Conservation (phyloP, 1,284 basidiomycete genomes). For the Earliella scabrosa region DNA sequence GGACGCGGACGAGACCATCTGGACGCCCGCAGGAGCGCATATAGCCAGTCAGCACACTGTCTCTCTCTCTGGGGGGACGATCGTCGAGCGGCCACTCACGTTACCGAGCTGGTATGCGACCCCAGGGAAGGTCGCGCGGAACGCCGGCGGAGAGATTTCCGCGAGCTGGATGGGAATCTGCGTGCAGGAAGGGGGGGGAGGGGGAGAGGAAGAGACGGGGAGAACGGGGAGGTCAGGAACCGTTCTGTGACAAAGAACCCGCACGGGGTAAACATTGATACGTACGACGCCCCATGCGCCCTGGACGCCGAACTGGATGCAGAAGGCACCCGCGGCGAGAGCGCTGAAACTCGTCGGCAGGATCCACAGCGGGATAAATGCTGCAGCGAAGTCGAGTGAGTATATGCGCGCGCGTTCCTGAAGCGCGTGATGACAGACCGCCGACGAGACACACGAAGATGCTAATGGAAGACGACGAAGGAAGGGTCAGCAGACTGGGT, state of each 20-base stretch:
- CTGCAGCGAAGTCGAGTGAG: constrained; percentile 4
- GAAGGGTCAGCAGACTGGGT: constrained; percentile 14
- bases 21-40: constrained; percentile 32
- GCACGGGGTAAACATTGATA: neutral
- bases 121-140: constrained; percentile 92
- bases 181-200: neutral
- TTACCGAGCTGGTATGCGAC: constrained; percentile 90
- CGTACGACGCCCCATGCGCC: constrained; percentile 80
- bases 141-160: constrained; percentile 91
- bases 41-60: neutral
- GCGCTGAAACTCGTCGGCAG: constrained; percentile 68
- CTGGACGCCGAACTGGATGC: constrained; percentile 85
- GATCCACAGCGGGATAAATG: constrained; percentile 87
- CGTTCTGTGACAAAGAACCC: neutral
- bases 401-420: neutral
- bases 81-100: constrained; percentile 34
- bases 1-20: constrained; percentile 88
- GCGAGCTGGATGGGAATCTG: constrained; percentile 86
- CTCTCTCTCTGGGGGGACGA: neutral
- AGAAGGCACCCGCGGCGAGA: constrained; percentile 83
- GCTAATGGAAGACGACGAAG: constrained; percentile 36
- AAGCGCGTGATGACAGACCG: constrained; percentile 27
- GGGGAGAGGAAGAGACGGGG: no score
- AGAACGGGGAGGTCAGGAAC: no score
- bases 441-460: constrained; percentile 62